Base-by-base conservation (phyloP, 192 early-diverging fungal species). In the Coemansia sp. region DNA sequence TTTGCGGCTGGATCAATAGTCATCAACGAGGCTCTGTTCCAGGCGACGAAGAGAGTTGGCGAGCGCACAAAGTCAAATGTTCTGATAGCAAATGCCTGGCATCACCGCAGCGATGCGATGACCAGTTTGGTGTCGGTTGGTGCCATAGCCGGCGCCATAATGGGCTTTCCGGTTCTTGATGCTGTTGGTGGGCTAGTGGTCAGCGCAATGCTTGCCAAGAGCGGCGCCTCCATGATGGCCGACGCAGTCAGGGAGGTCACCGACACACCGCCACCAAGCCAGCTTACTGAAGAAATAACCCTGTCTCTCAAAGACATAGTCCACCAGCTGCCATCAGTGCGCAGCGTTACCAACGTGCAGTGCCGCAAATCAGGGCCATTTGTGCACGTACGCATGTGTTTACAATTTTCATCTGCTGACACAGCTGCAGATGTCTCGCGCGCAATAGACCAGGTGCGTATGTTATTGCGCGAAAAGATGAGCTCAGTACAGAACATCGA, bases 81-180 rank as follows among this genome's bases (percentile, higher is more conserved):
- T 1, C 75, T 94, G 25, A 68, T 91, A 6, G 93, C 93, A 19
- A 94, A 94, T 74, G 93, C 93, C 56, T 94, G 90, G 89, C 93
- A 94, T 58, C 93, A 94, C 64, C 89, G 93, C 29, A 86, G 86
- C 51, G 93, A 94, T 72, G 88, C 90, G 5, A 74, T 82, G 74
- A 87, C 88, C 20, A 89, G 88, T 51, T 42, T 90, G 24, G 88
- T 94, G 23, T 89, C 91, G 0, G 73, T 92, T 2, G 88, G 66
- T 32, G 90, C 91, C 5, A 91, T 94, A 31, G 87, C 76, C 11
- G 93, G 93, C 1, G 87, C 88, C 21, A 87, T 88, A 57, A 64
- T 87, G 61, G 93, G 93, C 10, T 71, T 88, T 17, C 85, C 87
- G 14, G 76, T 88, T 52, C 66, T 93, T 17, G 93, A 94, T 67